Conservation (phyloP, 495 filamentous ascomycete genomes). For the Parachaetomium inaequale region DNA sequence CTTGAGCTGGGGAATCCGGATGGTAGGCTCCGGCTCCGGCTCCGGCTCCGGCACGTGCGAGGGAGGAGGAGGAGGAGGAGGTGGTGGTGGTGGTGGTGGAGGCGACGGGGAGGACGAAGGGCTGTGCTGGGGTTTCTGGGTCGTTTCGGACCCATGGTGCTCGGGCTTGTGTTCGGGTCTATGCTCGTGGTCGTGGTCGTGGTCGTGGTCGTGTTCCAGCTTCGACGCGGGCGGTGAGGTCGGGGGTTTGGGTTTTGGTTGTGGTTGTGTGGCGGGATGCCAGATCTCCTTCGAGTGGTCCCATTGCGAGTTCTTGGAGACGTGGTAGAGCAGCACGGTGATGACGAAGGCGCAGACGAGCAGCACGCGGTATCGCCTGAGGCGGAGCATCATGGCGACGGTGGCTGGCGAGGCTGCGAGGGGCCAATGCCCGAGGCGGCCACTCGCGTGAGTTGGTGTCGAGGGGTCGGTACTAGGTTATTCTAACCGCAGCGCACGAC, state of each 20-base stretch:
- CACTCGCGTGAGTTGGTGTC: not conserved
- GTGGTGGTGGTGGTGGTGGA: too few species aligned
- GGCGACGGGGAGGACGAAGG: too few species aligned
- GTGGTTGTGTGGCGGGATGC: not conserved
- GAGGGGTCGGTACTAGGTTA: not conserved
- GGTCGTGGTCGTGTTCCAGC: conserved; percentile 4
- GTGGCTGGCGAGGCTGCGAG: not conserved
- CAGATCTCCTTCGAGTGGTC: conserved; percentile 35
- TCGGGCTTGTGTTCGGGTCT: not conserved
- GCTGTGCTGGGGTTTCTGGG: not conserved
- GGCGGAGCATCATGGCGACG: conserved; percentile 60
- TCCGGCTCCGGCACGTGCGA: conserved; percentile 14
- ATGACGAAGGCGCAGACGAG: conserved; percentile 65
- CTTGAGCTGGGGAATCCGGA: conserved; percentile 42
- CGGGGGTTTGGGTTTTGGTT: not conserved
- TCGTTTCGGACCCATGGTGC: not conserved
- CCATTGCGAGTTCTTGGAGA: conserved; percentile 50
- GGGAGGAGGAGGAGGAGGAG: conserved; percentile 14
- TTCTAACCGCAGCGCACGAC: not conserved
- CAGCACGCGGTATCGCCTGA: conserved; percentile 73
- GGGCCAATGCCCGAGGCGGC: not conserved
- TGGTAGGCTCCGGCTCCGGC: conserved; percentile 14
- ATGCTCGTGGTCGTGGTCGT: not conserved
- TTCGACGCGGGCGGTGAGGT: conserved; percentile 2
- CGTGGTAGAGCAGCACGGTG: conserved; percentile 63